phyloP scores from a whole-genome alignment of 2,329 filamentous ascomycete species.

The Ophiocordyceps camponoti-leonardi region DNA sequence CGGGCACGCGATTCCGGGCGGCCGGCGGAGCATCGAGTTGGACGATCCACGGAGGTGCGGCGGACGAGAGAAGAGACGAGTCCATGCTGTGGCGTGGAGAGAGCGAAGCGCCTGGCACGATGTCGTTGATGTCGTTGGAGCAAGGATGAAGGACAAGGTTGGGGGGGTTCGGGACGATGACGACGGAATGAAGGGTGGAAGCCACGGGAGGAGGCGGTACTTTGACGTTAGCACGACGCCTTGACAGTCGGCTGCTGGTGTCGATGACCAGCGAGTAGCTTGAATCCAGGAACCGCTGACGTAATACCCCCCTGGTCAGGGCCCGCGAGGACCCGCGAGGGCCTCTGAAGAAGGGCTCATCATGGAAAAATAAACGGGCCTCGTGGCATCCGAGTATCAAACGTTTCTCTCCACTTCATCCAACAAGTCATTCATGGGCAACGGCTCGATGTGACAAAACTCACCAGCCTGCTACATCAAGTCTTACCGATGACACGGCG shows the following conservation, averaged over 20 bases:
- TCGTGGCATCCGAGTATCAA: too few relatives aligned
- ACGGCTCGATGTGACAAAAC: too few relatives aligned
- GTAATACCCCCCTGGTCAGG: neutral
- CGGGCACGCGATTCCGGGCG: slow-evolving; percentile 45
- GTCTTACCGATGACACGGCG: too few relatives aligned
- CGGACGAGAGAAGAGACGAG: neutral
- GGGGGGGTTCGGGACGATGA: neutral
- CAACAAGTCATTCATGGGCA: too few relatives aligned
- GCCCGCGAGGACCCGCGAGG: too few relatives aligned
- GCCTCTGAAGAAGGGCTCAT: too few relatives aligned
- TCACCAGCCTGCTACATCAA: too few relatives aligned
- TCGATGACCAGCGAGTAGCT: neutral
- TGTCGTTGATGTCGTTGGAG: neutral
- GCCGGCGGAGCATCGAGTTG: slow-evolving; percentile 58
- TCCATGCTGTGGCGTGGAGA: neutral
- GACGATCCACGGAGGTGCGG: slow-evolving; percentile 58
- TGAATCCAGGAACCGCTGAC: neutral
- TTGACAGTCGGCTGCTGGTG: neutral
- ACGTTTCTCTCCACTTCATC: too few relatives aligned
- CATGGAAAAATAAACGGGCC: too few relatives aligned
- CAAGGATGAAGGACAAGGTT: neutral
- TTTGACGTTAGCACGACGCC: neutral
- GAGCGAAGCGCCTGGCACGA: neutral
- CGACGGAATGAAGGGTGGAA: neutral
- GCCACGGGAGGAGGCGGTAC: neutral